phyloP scores from a whole-genome alignment of 2,329 filamentous ascomycete genomes.

The Talaromyces sp. region DNA sequence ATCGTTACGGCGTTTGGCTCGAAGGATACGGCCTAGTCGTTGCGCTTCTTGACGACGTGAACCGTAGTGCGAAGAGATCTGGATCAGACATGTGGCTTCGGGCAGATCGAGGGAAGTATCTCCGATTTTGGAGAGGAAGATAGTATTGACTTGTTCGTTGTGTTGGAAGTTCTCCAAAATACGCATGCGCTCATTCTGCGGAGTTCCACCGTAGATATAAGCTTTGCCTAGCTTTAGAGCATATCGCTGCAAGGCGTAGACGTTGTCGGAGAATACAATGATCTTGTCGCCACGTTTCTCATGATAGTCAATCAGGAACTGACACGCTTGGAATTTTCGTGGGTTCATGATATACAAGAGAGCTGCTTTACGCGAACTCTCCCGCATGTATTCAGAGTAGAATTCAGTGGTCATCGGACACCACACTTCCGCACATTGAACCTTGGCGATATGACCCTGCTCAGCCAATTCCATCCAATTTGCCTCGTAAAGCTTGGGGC shows the following conservation, averaged over 20 bases:
- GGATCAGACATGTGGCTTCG: slow-evolving; percentile 92
- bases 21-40: slow-evolving; percentile 82
- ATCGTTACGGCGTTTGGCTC: slow-evolving; percentile 92
- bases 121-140: slow-evolving; percentile 95
- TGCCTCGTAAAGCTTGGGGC: slow-evolving; percentile 93
- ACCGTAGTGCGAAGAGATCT: slow-evolving; percentile 96
- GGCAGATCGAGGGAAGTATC: slow-evolving; percentile 97
- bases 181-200: slow-evolving; percentile 75
- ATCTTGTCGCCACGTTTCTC: slow-evolving; percentile 93
- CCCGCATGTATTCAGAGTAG: slow-evolving; percentile 83
- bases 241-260: slow-evolving; percentile 84
- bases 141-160: slow-evolving; percentile 81
- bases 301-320: slow-evolving; percentile 98
- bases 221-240: slow-evolving; percentile 78
- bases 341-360: slow-evolving; percentile 96
- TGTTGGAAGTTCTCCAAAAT: slow-evolving; percentile 95
- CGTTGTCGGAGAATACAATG: slow-evolving; percentile 96
- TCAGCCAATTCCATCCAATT: slow-evolving; percentile 99
- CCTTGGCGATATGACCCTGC: slow-evolving; percentile 92
- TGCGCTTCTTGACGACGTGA: slow-evolving; percentile 96
- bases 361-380: slow-evolving; percentile 60
- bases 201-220: slow-evolving; percentile 86
- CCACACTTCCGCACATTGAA: slow-evolving; percentile 98
- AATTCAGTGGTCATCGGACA: slow-evolving; percentile 99
- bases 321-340: slow-evolving; percentile 91